Conservation (phyloP, 495 filamentous ascomycete species). For the Xylaria palmicola region DNA sequence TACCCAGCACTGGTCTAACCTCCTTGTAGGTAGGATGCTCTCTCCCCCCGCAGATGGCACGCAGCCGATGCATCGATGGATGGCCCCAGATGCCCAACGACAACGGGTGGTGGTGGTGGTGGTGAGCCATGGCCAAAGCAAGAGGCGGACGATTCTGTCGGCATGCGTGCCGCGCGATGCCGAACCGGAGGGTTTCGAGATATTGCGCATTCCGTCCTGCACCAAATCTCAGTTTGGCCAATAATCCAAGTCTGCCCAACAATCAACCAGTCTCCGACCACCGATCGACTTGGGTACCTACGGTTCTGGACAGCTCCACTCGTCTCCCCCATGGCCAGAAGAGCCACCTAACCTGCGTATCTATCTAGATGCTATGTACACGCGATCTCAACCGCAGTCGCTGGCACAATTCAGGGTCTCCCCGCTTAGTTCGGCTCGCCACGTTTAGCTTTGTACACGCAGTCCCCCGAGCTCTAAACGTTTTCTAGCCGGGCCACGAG, state of each 20-base stretch:
- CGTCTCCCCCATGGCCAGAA: neutral
- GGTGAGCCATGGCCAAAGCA: neutral
- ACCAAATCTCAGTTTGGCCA: neutral
- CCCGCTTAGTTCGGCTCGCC: neutral
- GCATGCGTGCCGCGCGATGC: neutral
- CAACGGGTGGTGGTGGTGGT: neutral
- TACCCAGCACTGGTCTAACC: too few species aligned
- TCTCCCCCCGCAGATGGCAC: constrained; percentile 5
- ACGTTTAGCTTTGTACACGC: neutral
- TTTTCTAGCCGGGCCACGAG: neutral
- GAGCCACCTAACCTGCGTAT: too few species aligned
- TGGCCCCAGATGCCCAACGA: constrained; percentile 8
- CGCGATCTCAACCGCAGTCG: neutral
- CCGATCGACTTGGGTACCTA: neutral
- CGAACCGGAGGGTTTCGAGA: neutral
- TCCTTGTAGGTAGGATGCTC: too few species aligned
- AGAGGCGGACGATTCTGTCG: neutral
- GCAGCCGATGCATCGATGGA: neutral
- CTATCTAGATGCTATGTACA: too few species aligned
- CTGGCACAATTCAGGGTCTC: constrained; percentile 4
- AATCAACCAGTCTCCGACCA: neutral
- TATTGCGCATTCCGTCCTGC: neutral
- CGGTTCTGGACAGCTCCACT: neutral
- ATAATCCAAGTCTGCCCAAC: neutral
- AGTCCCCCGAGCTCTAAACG: neutral